Evolutionary conservation across 2,329 filamentous ascomycete genomes (phyloP).

Genomic region (Diplodia intermedia): DNA sequence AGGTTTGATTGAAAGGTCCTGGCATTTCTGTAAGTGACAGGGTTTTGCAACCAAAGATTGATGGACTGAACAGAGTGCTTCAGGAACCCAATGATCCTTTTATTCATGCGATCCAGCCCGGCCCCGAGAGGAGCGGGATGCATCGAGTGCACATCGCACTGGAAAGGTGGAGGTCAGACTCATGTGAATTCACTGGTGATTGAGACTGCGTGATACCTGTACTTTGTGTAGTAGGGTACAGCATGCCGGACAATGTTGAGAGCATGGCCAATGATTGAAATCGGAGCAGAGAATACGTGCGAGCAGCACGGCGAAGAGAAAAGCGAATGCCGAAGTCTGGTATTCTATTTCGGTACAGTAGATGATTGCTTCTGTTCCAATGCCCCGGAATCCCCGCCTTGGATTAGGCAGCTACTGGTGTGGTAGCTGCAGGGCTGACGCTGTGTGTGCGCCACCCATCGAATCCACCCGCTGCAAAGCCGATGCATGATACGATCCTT

Average conservation of each 20-base stretch:
- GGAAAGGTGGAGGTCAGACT: background rate
- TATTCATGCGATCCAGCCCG: no score
- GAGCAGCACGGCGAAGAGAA: background rate
- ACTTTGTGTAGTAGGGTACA: slow-evolving; percentile 34
- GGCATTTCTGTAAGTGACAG: no score
- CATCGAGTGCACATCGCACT: background rate
- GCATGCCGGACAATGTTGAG: slow-evolving; percentile 35
- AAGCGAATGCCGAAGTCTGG: background rate
- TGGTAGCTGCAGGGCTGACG: background rate
- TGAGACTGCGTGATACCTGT: slow-evolving; percentile 30
- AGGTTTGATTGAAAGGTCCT: no score
- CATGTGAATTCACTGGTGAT: background rate
- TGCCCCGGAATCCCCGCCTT: background rate
- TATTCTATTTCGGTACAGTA: background rate
- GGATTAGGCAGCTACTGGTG: background rate
- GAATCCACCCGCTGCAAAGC: background rate
- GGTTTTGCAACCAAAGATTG: no score
- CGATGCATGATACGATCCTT: background rate
- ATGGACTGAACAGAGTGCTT: no score
- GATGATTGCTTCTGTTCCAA: background rate
- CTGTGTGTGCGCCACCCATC: background rate
- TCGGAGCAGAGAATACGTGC: background rate
- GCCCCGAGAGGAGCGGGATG: no score
- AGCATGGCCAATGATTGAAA: slow-evolving; percentile 37
- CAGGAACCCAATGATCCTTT: no score